Percentiles rank a stretch among this genome's conserved stretches.
These are phyloP conservation scores for Monascus ruber DNA, from an alignment of 2,329 filamentous ascomycete genomes.

Conservation along the genomic window DNA sequence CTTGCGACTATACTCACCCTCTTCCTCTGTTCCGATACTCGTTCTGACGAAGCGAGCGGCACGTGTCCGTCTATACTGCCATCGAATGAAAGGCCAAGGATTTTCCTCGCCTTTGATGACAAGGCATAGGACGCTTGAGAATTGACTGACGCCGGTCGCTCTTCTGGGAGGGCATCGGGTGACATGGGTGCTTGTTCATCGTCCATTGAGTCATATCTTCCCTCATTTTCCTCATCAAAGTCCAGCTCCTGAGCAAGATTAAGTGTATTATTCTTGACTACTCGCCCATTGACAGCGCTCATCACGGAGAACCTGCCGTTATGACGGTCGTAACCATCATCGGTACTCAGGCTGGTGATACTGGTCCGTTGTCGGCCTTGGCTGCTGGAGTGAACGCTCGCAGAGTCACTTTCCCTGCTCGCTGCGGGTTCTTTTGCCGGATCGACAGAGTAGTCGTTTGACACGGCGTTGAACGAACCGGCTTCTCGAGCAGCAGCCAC, in stretches of 20 bases:
- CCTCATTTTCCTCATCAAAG: constrained; percentile 66
- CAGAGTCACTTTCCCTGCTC: constrained; percentile 52
- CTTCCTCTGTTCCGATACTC: constrained; percentile 22
- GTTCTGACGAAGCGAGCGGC: constrained; percentile 6
- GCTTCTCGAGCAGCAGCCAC: constrained; percentile 42
- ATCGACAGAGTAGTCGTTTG: constrained; percentile 52
- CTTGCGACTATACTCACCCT: constrained; percentile 40
- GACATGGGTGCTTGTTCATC: constrained; percentile 56
- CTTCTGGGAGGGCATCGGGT: constrained; percentile 32
- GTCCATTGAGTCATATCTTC: constrained; percentile 46
- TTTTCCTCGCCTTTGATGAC: constrained; percentile 32
- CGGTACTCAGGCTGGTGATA: constrained; percentile 40
- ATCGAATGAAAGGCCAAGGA: constrained; percentile 34
- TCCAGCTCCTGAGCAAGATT: constrained; percentile 86
- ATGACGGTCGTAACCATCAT: constrained; percentile 39
- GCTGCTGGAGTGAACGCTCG: constrained; percentile 63
- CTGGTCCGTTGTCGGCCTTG: constrained; percentile 48
- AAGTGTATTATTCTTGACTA: constrained; percentile 51
- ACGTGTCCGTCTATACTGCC: constrained; percentile 16
- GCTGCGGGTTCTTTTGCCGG: constrained; percentile 47
- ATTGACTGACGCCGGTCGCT: constrained; percentile 30
- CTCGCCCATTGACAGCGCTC: constrained; percentile 43
- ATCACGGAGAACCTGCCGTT: constrained; percentile 62
- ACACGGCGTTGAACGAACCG: constrained; percentile 17
- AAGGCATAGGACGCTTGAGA: constrained; percentile 25